Base-by-base conservation (phyloP, 108 stramenopile genomes). In the Asterionellopsis glacialis region DNA sequence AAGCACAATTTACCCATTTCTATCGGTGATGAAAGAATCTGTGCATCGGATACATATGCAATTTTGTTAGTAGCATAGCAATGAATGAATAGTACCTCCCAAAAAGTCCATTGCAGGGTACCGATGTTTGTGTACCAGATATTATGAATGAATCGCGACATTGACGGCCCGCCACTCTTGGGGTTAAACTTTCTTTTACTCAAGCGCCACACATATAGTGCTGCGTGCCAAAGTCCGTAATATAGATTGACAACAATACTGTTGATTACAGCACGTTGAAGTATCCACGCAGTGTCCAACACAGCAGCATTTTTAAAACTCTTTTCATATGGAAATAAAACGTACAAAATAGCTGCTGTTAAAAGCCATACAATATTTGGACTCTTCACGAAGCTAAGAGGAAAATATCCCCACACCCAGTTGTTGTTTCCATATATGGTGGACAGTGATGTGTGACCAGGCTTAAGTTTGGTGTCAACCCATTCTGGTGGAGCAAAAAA, bases 21-120 rank as follows among this genome's bases (percentile, higher is more conserved):
- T 7, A 33, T 33, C 33, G 5, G 7, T 33, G 33, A 33, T 7
- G 33, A 33, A 7, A 2, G 7, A 5, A 33, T 2, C 7, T 33
- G 33, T 5, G 33, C 33, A 7, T 33, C 7, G 5, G 33, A 56
- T 10, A 26, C 22, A 51, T 63, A 49, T 13, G 42, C 19, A 14
- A 63, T 49, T 13, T 33, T 25, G 7, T 59, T 50, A 5, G 59
- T 51, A 45, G 47, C 45, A 38, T 68, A 62, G 38, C 59, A 70
- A 42, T 55, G 10, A 39, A 60, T 1, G 15, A 74, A 57, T 23
- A 48, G 45, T 9, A 51, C 59, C 52, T 74, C 73, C 39, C 39
- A 51, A 9, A 38, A 24, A 11, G 73, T 74, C 73, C 73, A 74
- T 53, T 74, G 73, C 16, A 69, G 7, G 10, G 40, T 25, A 41